Evolutionary conservation across 2,329 filamentous ascomycete genomes (phyloP).

Genomic region (Sporothrix schenckii): DNA sequence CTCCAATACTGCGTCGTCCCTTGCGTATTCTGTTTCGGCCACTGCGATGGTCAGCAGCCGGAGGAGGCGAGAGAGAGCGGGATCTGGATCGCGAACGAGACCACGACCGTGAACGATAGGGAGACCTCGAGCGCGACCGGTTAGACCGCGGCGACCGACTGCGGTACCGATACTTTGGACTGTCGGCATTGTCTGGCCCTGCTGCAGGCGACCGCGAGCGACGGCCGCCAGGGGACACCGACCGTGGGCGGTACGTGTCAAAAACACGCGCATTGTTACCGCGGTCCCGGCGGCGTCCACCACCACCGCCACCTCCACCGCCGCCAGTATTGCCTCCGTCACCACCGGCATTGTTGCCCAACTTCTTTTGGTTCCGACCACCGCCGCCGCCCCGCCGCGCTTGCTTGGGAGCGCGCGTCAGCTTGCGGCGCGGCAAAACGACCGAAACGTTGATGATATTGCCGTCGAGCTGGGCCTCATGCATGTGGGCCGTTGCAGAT

Average conservation of each 20-base stretch:
- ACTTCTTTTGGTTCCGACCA: slow-evolving; percentile 57
- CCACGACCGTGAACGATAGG: slow-evolving; percentile 28
- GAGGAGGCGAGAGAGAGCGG: slow-evolving; percentile 10
- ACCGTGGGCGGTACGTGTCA: slow-evolving; percentile 60
- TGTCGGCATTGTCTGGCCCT: slow-evolving; percentile 35
- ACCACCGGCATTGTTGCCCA: slow-evolving; percentile 38
- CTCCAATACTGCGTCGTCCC: slow-evolving; percentile 1
- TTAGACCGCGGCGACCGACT: slow-evolving; percentile 50
- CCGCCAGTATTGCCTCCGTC: background rate
- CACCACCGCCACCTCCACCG: slow-evolving; percentile 32
- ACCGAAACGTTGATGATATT: slow-evolving; percentile 83
- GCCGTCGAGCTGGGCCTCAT: slow-evolving; percentile 92
- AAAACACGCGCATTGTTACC: slow-evolving; percentile 34
- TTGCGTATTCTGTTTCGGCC: background rate
- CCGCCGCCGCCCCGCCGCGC: slow-evolving; percentile 64
- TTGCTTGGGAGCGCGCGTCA: slow-evolving; percentile 76
- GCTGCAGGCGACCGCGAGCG: slow-evolving; percentile 40
- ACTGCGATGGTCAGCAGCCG: slow-evolving; percentile 6
- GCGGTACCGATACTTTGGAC: slow-evolving; percentile 48
- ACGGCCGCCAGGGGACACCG: slow-evolving; percentile 54
- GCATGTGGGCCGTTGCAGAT: slow-evolving; percentile 91
- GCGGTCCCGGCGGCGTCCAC: slow-evolving; percentile 35
- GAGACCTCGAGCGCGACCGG: slow-evolving; percentile 41
- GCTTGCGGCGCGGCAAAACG: slow-evolving; percentile 79
- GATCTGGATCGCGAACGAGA: slow-evolving; percentile 27